phyloP scores from a whole-genome alignment of 2,329 filamentous ascomycete species.

The Leptodontidium sp. region DNA sequence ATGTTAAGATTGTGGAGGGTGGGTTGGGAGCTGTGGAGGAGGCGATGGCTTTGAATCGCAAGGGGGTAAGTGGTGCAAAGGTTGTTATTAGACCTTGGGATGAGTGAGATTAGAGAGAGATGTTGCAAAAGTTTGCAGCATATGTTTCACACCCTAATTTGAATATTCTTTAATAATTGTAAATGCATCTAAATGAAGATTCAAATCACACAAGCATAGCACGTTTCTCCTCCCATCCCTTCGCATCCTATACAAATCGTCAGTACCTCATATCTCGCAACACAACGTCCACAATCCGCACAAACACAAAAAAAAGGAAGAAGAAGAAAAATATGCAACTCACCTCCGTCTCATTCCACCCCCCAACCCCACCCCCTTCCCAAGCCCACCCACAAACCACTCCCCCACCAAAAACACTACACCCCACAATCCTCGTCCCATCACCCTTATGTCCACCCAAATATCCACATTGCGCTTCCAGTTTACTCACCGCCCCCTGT shows the following conservation, averaged over 20 bases:
- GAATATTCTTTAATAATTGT: too few species aligned
- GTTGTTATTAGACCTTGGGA: conserved; percentile 1
- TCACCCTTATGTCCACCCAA: neutral
- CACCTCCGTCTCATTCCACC: neutral
- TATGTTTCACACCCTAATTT: too few species aligned
- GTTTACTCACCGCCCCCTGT: neutral
- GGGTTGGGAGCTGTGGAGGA: neutral
- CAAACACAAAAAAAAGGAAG: too few species aligned
- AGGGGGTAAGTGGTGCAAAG: neutral
- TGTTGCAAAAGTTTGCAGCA: too few species aligned
- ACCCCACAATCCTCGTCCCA: neutral
- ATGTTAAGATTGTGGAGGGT: neutral
- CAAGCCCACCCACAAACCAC: conserved; percentile 1
- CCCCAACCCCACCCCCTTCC: neutral
- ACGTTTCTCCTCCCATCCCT: too few species aligned
- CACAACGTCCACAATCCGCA: too few species aligned
- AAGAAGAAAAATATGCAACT: neutral
- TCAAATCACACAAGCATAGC: too few species aligned
- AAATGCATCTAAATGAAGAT: too few species aligned
- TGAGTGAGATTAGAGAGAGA: neutral
- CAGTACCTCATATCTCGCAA: too few species aligned
- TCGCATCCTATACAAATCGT: too few species aligned
- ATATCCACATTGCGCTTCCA: neutral
- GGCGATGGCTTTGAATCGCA: neutral
- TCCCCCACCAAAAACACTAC: neutral